phyloP scores from a whole-genome alignment of 306 rosid species.

The Styphnolobium japonicum region DNA sequence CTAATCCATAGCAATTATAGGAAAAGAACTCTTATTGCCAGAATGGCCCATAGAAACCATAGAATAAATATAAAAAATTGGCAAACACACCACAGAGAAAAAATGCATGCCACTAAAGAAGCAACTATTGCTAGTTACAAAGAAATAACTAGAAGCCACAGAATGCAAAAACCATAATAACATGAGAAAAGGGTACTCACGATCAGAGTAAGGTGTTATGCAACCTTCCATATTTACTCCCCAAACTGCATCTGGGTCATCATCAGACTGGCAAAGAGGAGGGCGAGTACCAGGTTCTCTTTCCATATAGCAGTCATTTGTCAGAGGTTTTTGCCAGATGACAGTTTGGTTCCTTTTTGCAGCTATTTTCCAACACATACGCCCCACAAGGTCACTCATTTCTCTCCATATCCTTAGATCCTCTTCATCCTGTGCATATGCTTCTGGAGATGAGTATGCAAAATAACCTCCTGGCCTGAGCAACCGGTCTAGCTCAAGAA shows the following conservation, averaged over 20 bases:
- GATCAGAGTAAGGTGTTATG: constrained; percentile 75
- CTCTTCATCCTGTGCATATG: constrained; percentile 98
- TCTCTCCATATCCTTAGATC: constrained; percentile 89
- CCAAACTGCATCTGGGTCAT: constrained; percentile 85
- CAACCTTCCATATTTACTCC: constrained; percentile 91
- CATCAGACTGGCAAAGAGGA: constrained; percentile 82
- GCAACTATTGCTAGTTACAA: not conserved
- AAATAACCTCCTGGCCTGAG: constrained; percentile 93
- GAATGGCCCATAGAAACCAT: not conserved
- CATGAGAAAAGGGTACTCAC: constrained; percentile 49
- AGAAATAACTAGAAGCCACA: not conserved
- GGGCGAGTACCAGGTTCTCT: constrained; percentile 84
- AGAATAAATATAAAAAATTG: not conserved
- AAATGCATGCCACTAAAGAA: not conserved
- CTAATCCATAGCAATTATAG: not conserved
- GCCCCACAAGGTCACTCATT: constrained; percentile 85
- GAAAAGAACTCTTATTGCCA: not conserved
- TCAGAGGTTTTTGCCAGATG: constrained; percentile 89
- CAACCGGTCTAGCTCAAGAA: constrained; percentile 85
- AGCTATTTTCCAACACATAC: constrained; percentile 92
- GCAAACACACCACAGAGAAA: not conserved
- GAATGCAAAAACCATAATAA: constrained; percentile 30
- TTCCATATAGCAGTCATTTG: constrained; percentile 80
- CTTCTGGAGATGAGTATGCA: constrained; percentile 94
- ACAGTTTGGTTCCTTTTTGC: constrained; percentile 85